Conservation (phyloP, 2,329 filamentous ascomycete genomes). For the Pyricularia pennisetigena region DNA sequence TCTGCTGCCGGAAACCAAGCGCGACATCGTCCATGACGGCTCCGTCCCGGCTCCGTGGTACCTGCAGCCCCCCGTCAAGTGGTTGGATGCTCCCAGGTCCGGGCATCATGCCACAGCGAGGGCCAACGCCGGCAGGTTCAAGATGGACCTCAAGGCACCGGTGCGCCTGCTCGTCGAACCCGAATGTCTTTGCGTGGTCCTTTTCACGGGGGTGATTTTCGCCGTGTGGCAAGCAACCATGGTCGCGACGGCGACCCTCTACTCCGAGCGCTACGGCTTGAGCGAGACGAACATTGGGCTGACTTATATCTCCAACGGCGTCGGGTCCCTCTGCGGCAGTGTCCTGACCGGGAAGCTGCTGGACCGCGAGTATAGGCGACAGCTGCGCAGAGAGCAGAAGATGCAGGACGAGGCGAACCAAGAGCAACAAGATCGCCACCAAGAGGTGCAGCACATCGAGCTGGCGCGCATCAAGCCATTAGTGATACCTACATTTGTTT, state of each 20-base stretch:
- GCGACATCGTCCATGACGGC: conserved; percentile 36
- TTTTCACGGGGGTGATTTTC: neutral
- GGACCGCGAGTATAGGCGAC: neutral
- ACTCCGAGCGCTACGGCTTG: neutral
- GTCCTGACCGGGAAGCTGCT: neutral
- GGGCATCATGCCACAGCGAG: neutral
- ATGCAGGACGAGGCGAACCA: neutral
- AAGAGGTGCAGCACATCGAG: neutral
- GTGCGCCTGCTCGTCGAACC: neutral
- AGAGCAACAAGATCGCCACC: neutral
- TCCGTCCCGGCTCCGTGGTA: neutral
- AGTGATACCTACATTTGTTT: neutral
- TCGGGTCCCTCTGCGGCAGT: neutral
- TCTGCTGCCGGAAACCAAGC: conserved; percentile 43
- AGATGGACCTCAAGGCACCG: neutral
- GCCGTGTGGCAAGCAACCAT: neutral
- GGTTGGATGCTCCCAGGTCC: neutral
- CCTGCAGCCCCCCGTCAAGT: neutral
- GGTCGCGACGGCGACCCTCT: neutral
- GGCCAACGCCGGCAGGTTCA: neutral
- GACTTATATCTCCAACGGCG: neutral
- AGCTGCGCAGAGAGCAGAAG: neutral
- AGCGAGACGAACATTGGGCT: neutral
- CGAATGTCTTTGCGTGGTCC: neutral
- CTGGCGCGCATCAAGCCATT: neutral